These are phyloP conservation scores for Yamadazyma diospyri DNA, from an alignment of 1,139 yeast genomes.

Conservation along the genomic window DNA sequence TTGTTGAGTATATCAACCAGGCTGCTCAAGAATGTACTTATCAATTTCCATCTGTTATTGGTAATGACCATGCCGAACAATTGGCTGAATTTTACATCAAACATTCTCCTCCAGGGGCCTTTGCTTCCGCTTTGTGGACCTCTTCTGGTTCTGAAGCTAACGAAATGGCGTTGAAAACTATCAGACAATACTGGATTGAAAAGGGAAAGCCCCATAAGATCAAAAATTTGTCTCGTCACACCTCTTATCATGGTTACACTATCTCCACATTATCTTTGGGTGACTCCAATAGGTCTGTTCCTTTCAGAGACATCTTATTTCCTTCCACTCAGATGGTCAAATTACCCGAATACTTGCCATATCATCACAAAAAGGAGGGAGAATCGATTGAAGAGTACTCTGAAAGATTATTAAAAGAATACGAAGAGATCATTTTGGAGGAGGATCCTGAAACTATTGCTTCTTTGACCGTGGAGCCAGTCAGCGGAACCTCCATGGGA, in stretches of 20 bases:
- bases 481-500: constrained; percentile 58
- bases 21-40: constrained; percentile 46
- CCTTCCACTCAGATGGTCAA: constrained; percentile 43
- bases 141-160: constrained; percentile 63
- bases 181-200: constrained; percentile 54
- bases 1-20: constrained; percentile 42
- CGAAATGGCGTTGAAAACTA: constrained; percentile 55
- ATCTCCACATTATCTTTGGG: constrained; percentile 52
- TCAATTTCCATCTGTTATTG: constrained; percentile 42
- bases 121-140: constrained; percentile 52
- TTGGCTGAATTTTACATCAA: constrained; percentile 52
- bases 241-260: constrained; percentile 59
- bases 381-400: constrained; percentile 51
- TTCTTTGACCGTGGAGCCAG: constrained; percentile 52
- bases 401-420: constrained; percentile 39
- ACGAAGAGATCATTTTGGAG: constrained; percentile 46
- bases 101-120: constrained; percentile 51
- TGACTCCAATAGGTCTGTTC: constrained; percentile 38
- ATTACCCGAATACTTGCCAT: constrained; percentile 46
- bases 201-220: constrained; percentile 45
- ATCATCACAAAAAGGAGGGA: constrained; percentile 42
- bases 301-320: constrained; percentile 39
- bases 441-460: constrained; percentile 54
- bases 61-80: constrained; percentile 46
- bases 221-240: constrained; percentile 50